phyloP scores from a whole-genome alignment of 1,284 basidiomycete species.

The Macrocystidia cucumis region DNA sequence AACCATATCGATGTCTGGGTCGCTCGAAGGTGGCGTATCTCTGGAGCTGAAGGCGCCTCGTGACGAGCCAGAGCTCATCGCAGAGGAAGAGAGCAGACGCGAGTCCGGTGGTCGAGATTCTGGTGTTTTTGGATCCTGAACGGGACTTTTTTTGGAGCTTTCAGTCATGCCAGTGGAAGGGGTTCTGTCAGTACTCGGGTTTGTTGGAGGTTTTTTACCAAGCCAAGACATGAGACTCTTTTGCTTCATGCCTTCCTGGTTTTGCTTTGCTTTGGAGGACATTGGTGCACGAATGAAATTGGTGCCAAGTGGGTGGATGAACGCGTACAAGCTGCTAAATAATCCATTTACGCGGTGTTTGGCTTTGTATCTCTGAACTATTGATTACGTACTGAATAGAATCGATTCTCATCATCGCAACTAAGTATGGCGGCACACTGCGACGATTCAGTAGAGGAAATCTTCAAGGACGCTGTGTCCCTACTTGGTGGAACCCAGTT shows the following conservation, averaged over 20 bases:
- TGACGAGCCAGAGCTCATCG: constrained; percentile 40
- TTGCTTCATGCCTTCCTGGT: constrained; percentile 50
- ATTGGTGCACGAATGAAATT: constrained; percentile 14
- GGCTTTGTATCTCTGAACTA: constrained; percentile 20
- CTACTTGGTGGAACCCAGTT: constrained; percentile 34
- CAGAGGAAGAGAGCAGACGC: constrained; percentile 21
- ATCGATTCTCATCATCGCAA: background rate
- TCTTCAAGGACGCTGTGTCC: constrained; percentile 38
- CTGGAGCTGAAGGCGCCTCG: constrained; percentile 20
- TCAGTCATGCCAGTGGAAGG: constrained; percentile 7
- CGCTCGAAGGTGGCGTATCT: constrained; percentile 69
- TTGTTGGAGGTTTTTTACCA: constrained; percentile 28
- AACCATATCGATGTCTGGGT: constrained; percentile 67
- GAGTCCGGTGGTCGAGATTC: constrained; percentile 22
- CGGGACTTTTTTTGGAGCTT: constrained; percentile 11
- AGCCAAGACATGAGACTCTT: constrained; percentile 72
- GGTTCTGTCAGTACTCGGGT: constrained; percentile 17
- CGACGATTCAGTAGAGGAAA: constrained; percentile 32
- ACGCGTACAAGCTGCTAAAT: constrained; percentile 1
- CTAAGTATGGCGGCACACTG: background rate
- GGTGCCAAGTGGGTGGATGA: constrained; percentile 4
- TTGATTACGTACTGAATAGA: background rate
- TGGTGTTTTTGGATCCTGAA: constrained; percentile 27
- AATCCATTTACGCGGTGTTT: constrained; percentile 15
- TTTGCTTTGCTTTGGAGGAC: constrained; percentile 25